These are phyloP conservation scores for Porpolomopsis calyptriformis DNA, from an alignment of 768 basidiomycete genomes.

Conservation along the genomic window DNA sequence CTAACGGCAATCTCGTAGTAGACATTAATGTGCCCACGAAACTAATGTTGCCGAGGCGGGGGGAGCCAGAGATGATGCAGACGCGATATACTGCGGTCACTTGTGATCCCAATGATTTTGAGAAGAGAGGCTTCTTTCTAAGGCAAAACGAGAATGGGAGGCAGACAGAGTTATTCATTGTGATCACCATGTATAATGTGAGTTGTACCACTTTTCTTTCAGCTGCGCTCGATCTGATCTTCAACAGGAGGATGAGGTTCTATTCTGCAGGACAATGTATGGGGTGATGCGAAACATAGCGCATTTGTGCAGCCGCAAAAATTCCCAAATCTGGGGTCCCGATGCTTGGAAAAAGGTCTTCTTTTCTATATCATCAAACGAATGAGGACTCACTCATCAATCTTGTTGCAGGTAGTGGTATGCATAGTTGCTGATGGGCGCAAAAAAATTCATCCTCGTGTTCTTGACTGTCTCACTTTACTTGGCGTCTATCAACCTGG, in stretches of 20 bases:
- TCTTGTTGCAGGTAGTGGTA: constrained; percentile 59
- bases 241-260: constrained; percentile 69
- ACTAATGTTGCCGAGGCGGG: constrained; percentile 61
- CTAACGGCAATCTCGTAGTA: constrained; percentile 81
- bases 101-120: constrained; percentile 89
- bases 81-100: constrained; percentile 84
- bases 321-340: constrained; percentile 89
- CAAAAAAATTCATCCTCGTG: constrained; percentile 70
- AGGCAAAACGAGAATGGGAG: constrained; percentile 73
- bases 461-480: constrained; percentile 81
- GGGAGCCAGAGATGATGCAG: constrained; percentile 63
- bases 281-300: constrained; percentile 88
- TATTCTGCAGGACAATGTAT: constrained; percentile 88
- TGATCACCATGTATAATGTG: constrained; percentile 96
- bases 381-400: constrained; percentile 1
- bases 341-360: constrained; percentile 92
- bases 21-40: constrained; percentile 78
- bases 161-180: constrained; percentile 84
- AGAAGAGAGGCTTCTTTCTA: constrained; percentile 71
- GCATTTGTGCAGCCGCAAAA: constrained; percentile 74
- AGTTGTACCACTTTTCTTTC: constrained; percentile 5
- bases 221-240: constrained; percentile 4
- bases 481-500: constrained; percentile 82
- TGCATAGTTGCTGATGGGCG: constrained; percentile 88
- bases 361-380: neutral